These are phyloP conservation scores for Spinacia oleracea DNA, from an alignment of 179 eudicot species.

Conservation along the genomic window DNA sequence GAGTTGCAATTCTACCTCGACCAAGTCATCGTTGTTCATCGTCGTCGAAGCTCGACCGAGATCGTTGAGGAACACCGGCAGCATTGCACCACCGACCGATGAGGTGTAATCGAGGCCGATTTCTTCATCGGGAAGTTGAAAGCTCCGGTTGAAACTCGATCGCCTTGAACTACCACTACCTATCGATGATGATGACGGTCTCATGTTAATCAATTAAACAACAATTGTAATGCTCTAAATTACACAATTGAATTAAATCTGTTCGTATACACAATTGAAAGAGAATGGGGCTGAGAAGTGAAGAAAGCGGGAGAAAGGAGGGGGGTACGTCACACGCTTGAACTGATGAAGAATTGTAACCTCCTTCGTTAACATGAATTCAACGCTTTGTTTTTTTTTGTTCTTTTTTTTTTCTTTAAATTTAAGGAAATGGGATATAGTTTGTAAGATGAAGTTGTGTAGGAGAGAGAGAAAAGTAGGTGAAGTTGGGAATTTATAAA, in stretches of 20 bases:
- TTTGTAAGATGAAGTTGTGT: neutral
- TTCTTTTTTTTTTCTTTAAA: neutral
- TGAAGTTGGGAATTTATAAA: neutral
- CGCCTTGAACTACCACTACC: conserved; percentile 41
- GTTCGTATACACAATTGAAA: too few species aligned
- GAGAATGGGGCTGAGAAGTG: conserved; percentile 23
- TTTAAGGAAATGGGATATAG: neutral
- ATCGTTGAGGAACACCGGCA: conserved; percentile 67
- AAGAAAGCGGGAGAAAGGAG: conserved; percentile 3
- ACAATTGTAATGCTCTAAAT: too few species aligned
- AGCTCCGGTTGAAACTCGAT: conserved; percentile 44
- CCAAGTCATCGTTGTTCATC: conserved; percentile 44
- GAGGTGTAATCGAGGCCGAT: conserved; percentile 18
- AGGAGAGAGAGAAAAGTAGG: neutral
- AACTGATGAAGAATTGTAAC: neutral
- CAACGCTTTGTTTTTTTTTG: neutral
- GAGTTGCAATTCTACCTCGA: conserved; percentile 79
- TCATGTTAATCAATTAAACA: conserved; percentile 27
- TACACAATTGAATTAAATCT: too few species aligned
- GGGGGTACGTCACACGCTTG: conserved; percentile 41
- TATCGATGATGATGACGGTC: conserved; percentile 40
- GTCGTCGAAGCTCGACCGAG: conserved; percentile 24
- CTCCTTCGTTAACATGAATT: neutral
- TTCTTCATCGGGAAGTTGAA: conserved; percentile 47
- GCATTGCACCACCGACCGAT: conserved; percentile 63